Conservation (phyloP, 805 yeast species). For the Saccharomycopsis sp. region DNA sequence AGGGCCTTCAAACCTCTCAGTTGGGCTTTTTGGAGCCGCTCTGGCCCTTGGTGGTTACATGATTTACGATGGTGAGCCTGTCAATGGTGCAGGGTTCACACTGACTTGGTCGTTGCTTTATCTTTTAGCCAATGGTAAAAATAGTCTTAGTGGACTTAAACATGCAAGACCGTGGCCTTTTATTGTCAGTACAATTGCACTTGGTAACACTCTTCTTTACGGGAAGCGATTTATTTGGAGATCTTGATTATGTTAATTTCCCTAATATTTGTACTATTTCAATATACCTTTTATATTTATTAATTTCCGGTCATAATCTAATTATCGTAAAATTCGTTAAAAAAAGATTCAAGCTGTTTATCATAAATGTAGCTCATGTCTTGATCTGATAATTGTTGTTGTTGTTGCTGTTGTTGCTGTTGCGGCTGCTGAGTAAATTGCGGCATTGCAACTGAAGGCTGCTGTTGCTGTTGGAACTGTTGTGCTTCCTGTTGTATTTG, state of each 20-base stretch:
- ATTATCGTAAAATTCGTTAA: not conserved
- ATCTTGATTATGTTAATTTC: not conserved
- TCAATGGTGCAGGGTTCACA: constrained; percentile 74
- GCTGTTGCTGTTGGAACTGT: not conserved
- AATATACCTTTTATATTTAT: too few species aligned
- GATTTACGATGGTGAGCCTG: constrained; percentile 66
- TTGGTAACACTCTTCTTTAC: constrained; percentile 56
- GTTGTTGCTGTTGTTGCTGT: not conserved
- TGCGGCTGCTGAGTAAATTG: not conserved
- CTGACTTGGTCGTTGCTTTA: constrained; percentile 79
- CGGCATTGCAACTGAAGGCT: not conserved
- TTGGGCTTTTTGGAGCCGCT: constrained; percentile 55
- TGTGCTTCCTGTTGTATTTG: not conserved
- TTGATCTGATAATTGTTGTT: not conserved
- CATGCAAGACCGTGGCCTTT: constrained; percentile 60
- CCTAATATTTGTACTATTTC: too few species aligned
- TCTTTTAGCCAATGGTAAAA: constrained; percentile 60
- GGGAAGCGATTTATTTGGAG: constrained; percentile 49
- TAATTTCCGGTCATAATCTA: not conserved
- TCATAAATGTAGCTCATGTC: not conserved
- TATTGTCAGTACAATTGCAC: constrained; percentile 49
- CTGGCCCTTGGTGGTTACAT: constrained; percentile 66
- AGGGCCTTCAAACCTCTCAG: constrained; percentile 37
- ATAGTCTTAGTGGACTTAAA: constrained; percentile 44
- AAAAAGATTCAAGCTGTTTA: not conserved